A percentile compares a stretch with the other conserved stretches of the same genome.
phyloP scores from a whole-genome alignment of 2,329 filamentous ascomycete species.

The Stagonosporopsis rhizophila region DNA sequence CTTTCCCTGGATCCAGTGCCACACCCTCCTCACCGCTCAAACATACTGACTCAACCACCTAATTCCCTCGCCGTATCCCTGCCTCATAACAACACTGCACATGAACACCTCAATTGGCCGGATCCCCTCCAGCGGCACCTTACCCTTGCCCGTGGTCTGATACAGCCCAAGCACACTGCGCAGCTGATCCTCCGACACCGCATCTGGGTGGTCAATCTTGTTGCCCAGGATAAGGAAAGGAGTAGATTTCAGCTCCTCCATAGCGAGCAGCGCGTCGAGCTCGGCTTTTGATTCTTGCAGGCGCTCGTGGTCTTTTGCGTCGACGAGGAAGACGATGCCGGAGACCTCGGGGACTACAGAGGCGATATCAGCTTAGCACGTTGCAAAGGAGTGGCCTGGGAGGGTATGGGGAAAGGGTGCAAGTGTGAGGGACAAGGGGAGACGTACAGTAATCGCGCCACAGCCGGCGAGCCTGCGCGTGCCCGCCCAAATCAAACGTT shows the following conservation, averaged over 20 bases:
- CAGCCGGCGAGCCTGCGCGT: slow-evolving; percentile 50
- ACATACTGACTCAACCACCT: slow-evolving; percentile 54
- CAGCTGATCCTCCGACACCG: slow-evolving; percentile 93
- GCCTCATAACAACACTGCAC: slow-evolving; percentile 98
- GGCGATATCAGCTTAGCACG: slow-evolving; percentile 10
- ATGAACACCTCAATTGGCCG: slow-evolving; percentile 86
- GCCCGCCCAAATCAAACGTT: slow-evolving; percentile 74
- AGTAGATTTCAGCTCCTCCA: slow-evolving; percentile 96
- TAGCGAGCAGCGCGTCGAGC: slow-evolving; percentile 88
- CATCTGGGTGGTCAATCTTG: slow-evolving; percentile 98
- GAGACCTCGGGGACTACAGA: slow-evolving; percentile 45
- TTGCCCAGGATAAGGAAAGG: slow-evolving; percentile 97
- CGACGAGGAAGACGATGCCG: slow-evolving; percentile 96
- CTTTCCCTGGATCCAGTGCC: too few relatives aligned
- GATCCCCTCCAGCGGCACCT: slow-evolving; percentile 48
- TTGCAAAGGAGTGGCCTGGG: background rate
- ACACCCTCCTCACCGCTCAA: slow-evolving; percentile 20
- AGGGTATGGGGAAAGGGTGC: background rate
- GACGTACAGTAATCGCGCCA: slow-evolving; percentile 50
- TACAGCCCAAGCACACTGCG: slow-evolving; percentile 91
- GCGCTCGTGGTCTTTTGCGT: slow-evolving; percentile 96
- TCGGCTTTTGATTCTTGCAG: slow-evolving; percentile 95
- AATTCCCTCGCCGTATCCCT: slow-evolving; percentile 63
- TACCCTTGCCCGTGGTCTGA: slow-evolving; percentile 62
- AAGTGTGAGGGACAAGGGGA: too few relatives aligned